Evolutionary conservation across 768 basidiomycete genomes (phyloP), one percentile per base, ranked within the genome.

Genomic region (Mycena capillaripes): DNA sequence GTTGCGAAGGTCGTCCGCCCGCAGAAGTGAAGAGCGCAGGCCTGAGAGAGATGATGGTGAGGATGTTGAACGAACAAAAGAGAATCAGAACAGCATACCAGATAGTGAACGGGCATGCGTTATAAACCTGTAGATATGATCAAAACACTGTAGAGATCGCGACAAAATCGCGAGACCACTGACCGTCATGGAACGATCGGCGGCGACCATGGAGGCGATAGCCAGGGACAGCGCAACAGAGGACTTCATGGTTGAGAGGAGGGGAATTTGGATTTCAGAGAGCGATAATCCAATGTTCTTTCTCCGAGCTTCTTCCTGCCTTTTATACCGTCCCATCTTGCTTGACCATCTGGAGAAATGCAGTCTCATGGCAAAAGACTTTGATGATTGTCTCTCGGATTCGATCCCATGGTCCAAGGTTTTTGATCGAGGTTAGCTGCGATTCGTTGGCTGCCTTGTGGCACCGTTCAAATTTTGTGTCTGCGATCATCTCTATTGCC

Each of bases 21-120:
- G 58, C 25, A 27, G 67, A 60, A 27, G 67, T 69, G 36, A 60
- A 69, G 25, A 69, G 48, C 82, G 30, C 82, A 81, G 32, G 79
- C 81, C 23, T 72, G 42, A 70, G 34, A 36, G 73, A 78, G 34
- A 78, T 6, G 34, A 12, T 36, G 34, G 34, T 6, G 12, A 6
- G 34, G 12, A 12, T 12, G 34, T 36, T 36, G 34, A 36, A 12
- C 34, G 7, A 36, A 36, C 7, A 36, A 36, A 6, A 36, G 34
- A 6, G 34, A 36, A 66, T 85, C 85, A n/a, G 76, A 36, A 36
- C 34, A 6, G 34, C 32, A 2, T 50, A 58, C 66, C 66, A 69
- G 9, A 69, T 69, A 12, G 67, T 69, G 58, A 69, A 69, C 1
- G 67, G n/a, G n/a, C n/a, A n/a, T n/a, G n/a, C n/a, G n/a, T n/a